A percentile compares a stretch with the other conserved stretches of the same genome.
Conservation (phyloP, 1,139 yeast species). For the Pneumocystis oryctolagi region DNA sequence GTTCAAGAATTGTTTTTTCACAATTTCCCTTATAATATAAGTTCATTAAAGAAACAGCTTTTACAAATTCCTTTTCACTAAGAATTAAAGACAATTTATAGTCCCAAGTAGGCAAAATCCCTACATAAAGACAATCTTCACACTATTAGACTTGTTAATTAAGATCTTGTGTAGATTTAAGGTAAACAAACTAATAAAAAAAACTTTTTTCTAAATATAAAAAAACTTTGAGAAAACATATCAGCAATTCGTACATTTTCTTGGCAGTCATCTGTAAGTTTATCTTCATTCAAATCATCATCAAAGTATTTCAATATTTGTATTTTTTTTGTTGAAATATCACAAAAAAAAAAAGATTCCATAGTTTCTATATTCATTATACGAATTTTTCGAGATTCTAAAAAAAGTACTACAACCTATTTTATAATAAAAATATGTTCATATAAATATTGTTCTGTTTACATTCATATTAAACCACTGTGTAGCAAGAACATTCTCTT, state of each 20-base stretch:
- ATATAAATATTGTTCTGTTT: constrained; percentile 5
- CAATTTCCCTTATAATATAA: constrained; percentile 39
- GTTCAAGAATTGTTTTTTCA: constrained; percentile 35
- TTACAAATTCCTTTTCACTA: constrained; percentile 34
- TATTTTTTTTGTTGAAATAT: constrained; percentile 33
- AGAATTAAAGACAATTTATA: constrained; percentile 41
- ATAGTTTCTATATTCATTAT: constrained; percentile 30
- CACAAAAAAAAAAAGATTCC: constrained; percentile 28
- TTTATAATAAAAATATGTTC: not conserved
- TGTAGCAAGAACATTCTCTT: constrained; percentile 36
- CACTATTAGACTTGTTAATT: constrained; percentile 22
- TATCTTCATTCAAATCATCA: constrained; percentile 19
- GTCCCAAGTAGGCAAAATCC: constrained; percentile 59
- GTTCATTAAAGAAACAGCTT: constrained; percentile 43
- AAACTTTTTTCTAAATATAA: constrained; percentile 31
- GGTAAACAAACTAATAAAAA: constrained; percentile 26
- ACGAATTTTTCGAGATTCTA: constrained; percentile 34
- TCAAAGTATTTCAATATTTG: constrained; percentile 26
- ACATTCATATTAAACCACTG: constrained; percentile 44
- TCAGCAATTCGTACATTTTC: constrained; percentile 19
- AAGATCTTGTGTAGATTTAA: not conserved
- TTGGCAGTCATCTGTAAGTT: constrained; percentile 14
- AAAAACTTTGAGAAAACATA: constrained; percentile 27
- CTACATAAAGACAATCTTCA: constrained; percentile 36
- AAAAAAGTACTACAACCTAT: constrained; percentile 35